phyloP scores from a whole-genome alignment of 768 basidiomycete species.

The Tulasnella sp. region DNA sequence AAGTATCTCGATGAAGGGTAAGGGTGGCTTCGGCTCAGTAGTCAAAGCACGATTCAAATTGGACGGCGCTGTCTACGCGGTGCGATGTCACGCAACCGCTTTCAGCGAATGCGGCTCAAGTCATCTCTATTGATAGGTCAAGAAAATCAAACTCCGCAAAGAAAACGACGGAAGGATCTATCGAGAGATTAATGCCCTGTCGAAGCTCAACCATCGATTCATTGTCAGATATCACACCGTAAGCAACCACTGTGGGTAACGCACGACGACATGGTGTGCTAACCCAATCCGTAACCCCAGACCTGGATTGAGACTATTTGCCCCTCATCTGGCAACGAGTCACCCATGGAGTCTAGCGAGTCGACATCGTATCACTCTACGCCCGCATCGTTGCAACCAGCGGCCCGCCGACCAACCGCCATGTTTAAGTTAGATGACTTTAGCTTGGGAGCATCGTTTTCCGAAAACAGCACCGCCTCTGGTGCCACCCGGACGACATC shows the following conservation, averaged over 20 bases:
- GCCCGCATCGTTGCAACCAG: background rate
- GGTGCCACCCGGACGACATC: conserved; percentile 37
- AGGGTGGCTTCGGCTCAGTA: conserved; percentile 85
- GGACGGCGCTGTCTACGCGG: conserved; percentile 75
- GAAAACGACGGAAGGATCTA: conserved; percentile 83
- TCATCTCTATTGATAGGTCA: conserved; percentile 39
- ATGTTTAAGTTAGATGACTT: conserved; percentile 38
- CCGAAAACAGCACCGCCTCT: background rate
- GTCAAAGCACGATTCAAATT: conserved; percentile 88
- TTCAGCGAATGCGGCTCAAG: background rate
- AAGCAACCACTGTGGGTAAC: background rate
- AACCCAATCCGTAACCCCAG: background rate
- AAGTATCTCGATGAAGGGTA: conserved; percentile 42
- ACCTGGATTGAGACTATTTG: conserved; percentile 73
- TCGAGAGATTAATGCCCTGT: conserved; percentile 84
- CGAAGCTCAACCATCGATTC: conserved; percentile 74
- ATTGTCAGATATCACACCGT: conserved; percentile 82
- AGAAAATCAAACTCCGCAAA: conserved; percentile 75
- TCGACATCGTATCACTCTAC: conserved; percentile 35
- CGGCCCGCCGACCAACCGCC: background rate
- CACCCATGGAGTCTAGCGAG: conserved; percentile 31
- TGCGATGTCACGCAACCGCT: conserved; percentile 26
- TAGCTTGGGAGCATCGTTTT: conserved; percentile 32
- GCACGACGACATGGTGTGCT: background rate
- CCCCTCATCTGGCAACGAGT: conserved; percentile 37